Base-by-base conservation (phyloP, 116 monocot genomes). In the Thalassia testudinum region DNA sequence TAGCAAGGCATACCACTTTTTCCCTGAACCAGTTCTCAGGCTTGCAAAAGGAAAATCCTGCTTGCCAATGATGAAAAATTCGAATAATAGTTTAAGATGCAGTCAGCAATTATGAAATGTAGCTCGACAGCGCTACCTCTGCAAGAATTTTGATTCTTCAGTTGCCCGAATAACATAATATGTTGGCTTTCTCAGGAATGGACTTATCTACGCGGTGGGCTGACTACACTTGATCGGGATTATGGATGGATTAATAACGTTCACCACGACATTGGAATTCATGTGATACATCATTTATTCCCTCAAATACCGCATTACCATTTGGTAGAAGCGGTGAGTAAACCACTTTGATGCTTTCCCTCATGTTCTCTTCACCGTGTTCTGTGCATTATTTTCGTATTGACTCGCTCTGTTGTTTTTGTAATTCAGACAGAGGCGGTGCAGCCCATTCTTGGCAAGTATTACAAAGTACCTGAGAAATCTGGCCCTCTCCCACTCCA, bases 171-270 rank as follows among this genome's bases (percentile, higher is more conserved):
- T 11, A 24, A 43, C 26, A 28, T 16, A 34, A 34, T 34, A 34
- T 34, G 3, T 3, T 34, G 3, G 30, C 30, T 43, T 20, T 7
- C 38, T 47, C 47, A 90, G 90, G 90, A 84, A 69, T 90, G 90
- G 90, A 80, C 70, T 54, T 90, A 90, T 62, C 65, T 90, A 5
- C 69, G 90, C 25, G 90, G 90, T 54, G 80, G 80, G 4, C 52
- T 90, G 40, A 90, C 90, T n/a, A 90, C 90, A 30, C 52, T 90
- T 20, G 90, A 90, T 59, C 80, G 81, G 12, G 80, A 90, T 50
- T 90, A 80, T 50, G 90, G 90, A 47, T 81, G 74, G 90, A 72
- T 90, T n/a, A 90, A 90, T 67, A 78, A 75, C 77, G 70, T 90
- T 55, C 90, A 90, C 57, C 90, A 90, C 52, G 84, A 90, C 37